Evolutionary conservation across 257 asterid species (phyloP), one percentile per base, ranked within the genome.

Genomic region (Gentiana dahurica): DNA sequence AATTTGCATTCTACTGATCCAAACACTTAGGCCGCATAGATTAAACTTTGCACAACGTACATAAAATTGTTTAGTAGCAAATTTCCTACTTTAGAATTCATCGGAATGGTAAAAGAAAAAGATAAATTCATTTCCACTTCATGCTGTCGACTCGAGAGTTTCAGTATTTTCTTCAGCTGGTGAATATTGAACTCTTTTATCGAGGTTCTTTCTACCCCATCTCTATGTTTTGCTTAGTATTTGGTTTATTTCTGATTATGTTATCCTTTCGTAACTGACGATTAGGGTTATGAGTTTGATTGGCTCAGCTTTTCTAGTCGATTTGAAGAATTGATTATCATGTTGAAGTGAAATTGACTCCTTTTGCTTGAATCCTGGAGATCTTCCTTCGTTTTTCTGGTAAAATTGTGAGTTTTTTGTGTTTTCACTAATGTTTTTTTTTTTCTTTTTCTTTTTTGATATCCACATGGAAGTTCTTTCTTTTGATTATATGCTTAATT

Each of bases 321-420:
- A 39, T 8, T n/a, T 50, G 63, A 48, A 11, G 13, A 50, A 38
- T 55, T 59, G 43, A 56, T 62, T 65, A 50, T 59, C 41, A 49
- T 65, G 60, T 60, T 46, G 68, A 12, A 63, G 41, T 64, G 58
- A 63, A 15, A 3, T 10, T 48, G 66, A 39, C 57, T 62, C 49
- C 54, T 67, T 55, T 8, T n/a, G 52, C 8, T 32, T 37, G 44
- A 51, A 13, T 37, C 51, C 51, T 2, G 57, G 63, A 12, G 24
- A 51, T 59, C 41, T 49, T 12, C 36, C 11, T 15, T 54, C 12
- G 47, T 47, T 34, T 44, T 34, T 35, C 33, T 38, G 8, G 33
- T 5, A 35, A 32, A 32, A 12, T 43, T 49, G 2, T 35, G 51
- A 24, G 38, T 43, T 49, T 65, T 53, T 57, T 37, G 15, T 56